These are phyloP conservation scores for Casuarina equisetifolia DNA, from an alignment of 306 rosid species.

Conservation along the genomic window DNA sequence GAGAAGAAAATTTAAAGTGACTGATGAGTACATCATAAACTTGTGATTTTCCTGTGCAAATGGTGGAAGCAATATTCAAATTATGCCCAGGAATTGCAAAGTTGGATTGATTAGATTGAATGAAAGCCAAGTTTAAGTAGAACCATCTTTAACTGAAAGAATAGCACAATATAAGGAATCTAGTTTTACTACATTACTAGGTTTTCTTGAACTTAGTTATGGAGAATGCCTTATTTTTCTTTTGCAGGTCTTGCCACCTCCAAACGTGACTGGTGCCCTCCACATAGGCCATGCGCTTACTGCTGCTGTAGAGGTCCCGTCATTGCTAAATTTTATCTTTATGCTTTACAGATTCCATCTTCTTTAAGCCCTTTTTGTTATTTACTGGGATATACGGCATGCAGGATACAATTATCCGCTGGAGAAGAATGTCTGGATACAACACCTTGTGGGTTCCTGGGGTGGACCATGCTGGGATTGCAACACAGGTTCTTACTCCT, in stretches of 20 bases:
- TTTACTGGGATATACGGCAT: slow-evolving; percentile 26
- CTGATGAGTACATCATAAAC: neutral
- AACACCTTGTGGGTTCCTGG: slow-evolving; percentile 98
- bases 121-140: neutral
- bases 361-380: neutral
- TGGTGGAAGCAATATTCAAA: neutral
- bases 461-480: slow-evolving; percentile 97
- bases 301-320: slow-evolving; percentile 82
- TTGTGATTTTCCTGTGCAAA: neutral
- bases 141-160: neutral
- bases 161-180: neutral
- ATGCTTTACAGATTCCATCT: slow-evolving; percentile 9
- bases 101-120: neutral
- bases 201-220: neutral
- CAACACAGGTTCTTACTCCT: slow-evolving; percentile 75
- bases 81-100: neutral
- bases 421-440: slow-evolving; percentile 94
- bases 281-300: slow-evolving; percentile 98
- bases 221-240: neutral
- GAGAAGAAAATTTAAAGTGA: neutral
- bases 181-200: neutral
- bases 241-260: slow-evolving; percentile 90
- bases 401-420: slow-evolving; percentile 93
- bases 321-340: slow-evolving; percentile 13
- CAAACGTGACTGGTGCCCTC: slow-evolving; percentile 95